Evolutionary conservation across 2,329 filamentous ascomycete genomes (phyloP).

Genomic region (Fusarium globosum): DNA sequence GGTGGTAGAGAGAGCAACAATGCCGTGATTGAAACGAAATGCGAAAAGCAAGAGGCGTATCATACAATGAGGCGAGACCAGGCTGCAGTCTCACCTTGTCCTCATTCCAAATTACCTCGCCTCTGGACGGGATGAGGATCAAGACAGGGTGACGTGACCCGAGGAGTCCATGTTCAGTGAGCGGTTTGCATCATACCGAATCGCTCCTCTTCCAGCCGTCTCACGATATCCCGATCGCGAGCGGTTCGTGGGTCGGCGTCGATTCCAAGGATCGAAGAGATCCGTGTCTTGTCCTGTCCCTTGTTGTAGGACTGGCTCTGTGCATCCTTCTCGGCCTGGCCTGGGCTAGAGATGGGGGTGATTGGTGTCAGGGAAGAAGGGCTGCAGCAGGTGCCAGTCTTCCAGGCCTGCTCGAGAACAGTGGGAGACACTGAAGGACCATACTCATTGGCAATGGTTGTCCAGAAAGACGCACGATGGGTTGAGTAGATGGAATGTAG

Average conservation of each 20-base stretch:
- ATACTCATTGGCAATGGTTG: slow-evolving; percentile 77
- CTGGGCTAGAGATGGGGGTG: slow-evolving; percentile 64
- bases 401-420: slow-evolving; percentile 78
- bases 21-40: slow-evolving; percentile 37
- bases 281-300: slow-evolving; percentile 66
- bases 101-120: slow-evolving; percentile 20
- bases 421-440: slow-evolving; percentile 70
- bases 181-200: slow-evolving; percentile 49
- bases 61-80: slow-evolving; percentile 28
- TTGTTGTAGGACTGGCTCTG: slow-evolving; percentile 50
- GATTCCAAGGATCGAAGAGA: slow-evolving; percentile 71
- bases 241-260: slow-evolving; percentile 68
- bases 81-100: slow-evolving; percentile 15
- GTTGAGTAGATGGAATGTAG: slow-evolving; percentile 76
- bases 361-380: slow-evolving; percentile 58
- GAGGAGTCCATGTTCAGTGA: slow-evolving; percentile 31
- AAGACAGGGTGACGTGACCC: slow-evolving; percentile 6
- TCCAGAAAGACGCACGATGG: slow-evolving; percentile 79
- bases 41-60: slow-evolving; percentile 34
- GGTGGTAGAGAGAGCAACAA: slow-evolving; percentile 14
- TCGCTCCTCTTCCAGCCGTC: slow-evolving; percentile 65
- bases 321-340: slow-evolving; percentile 56
- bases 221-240: slow-evolving; percentile 67
- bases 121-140: slow-evolving; percentile 11
- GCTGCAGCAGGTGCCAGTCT: slow-evolving; percentile 58